Percentiles rank a stretch among this genome's conserved stretches.
Evolutionary conservation across 148 eudicot genomes (phyloP).

Genomic region (Rhododendron vialii): DNA sequence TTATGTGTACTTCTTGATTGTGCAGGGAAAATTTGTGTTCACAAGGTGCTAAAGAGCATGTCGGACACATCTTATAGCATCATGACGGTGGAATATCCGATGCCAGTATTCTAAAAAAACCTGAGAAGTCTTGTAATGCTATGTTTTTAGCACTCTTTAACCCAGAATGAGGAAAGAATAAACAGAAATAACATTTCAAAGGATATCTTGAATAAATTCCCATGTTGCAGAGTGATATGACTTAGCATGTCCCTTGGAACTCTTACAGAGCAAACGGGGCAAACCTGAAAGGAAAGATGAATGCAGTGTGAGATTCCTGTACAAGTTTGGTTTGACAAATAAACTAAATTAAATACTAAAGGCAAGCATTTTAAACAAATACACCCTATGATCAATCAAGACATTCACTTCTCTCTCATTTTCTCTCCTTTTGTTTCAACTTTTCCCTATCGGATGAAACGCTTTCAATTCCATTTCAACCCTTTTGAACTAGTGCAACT

Average conservation of each 20-base stretch:
- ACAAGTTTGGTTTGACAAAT: neutral
- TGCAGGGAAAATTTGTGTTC: neutral
- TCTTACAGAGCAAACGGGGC: constrained; percentile 75
- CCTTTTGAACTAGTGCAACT: neutral
- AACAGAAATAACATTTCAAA: constrained; percentile 13
- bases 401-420: neutral
- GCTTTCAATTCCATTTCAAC: neutral
- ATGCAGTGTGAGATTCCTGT: neutral
- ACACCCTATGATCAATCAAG: neutral
- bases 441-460: neutral
- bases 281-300: constrained; percentile 45
- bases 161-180: neutral
- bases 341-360: neutral
- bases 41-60: neutral
- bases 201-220: constrained; percentile 90
- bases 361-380: neutral
- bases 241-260: constrained; percentile 71
- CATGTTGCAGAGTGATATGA: constrained; percentile 85
- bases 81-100: neutral
- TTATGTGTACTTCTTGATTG: neutral
- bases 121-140: neutral
- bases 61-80: neutral
- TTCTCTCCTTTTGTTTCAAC: neutral
- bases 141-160: neutral
- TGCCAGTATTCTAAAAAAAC: neutral